Percentiles rank a stretch among this genome's conserved stretches.
Conservation (phyloP, 2,329 filamentous ascomycete species). For the Lojkania enalia region DNA sequence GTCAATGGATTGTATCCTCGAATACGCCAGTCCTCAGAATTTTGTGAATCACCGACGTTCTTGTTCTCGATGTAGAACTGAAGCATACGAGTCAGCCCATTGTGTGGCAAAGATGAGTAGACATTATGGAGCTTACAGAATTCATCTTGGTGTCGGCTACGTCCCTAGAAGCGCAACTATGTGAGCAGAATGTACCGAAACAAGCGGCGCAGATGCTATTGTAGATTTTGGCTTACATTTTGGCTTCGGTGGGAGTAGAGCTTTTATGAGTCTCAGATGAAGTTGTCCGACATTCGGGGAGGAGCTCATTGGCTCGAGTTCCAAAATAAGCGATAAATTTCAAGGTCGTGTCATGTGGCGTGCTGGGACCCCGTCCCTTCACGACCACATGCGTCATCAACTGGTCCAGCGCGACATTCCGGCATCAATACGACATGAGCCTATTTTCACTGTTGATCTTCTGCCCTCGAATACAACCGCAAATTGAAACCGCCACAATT, state of each 20-base stretch:
- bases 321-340: no score
- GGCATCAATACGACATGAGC: no score
- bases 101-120: no score
- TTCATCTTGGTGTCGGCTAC: background rate
- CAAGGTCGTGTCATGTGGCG: no score
- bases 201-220: background rate
- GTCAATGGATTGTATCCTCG: conserved; percentile 92
- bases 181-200: conserved; percentile 1
- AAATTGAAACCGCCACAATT: no score
- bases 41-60: conserved; percentile 53
- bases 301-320: conserved; percentile 27
- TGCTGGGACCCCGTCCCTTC: no score
- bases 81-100: conserved; percentile 17
- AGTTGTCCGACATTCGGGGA: conserved; percentile 26
- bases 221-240: conserved; percentile 8
- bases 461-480: no score
- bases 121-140: background rate
- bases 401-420: no score
- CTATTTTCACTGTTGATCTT: no score
- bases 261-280: conserved; percentile 32
- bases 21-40: conserved; percentile 57
- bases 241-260: conserved; percentile 15
- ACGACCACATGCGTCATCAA: no score
- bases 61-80: conserved; percentile 57
- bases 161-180: background rate